Conservation (phyloP, 495 filamentous ascomycete species). For the Penicillium soppii region DNA sequence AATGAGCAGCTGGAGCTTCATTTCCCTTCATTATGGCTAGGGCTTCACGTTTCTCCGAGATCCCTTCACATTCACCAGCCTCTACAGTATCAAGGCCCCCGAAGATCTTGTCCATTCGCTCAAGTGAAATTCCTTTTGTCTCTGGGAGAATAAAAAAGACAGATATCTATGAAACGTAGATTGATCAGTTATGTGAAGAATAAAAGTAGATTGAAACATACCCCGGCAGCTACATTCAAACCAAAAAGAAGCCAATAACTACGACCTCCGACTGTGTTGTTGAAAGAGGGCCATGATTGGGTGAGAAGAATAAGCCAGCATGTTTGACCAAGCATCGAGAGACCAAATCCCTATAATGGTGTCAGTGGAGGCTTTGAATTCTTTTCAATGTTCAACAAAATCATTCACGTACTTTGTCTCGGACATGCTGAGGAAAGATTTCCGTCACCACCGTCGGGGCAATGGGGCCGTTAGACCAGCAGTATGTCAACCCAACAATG, state of each 20-base stretch:
- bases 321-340: slow-evolving; percentile 35
- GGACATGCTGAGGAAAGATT: slow-evolving; percentile 38
- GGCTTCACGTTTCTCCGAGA: slow-evolving; percentile 15
- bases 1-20: slow-evolving; percentile 5
- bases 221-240: slow-evolving; percentile 33
- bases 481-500: slow-evolving; percentile 37
- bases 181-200: not conserved
- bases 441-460: slow-evolving; percentile 31
- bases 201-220: slow-evolving; percentile 11
- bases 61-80: slow-evolving; percentile 26
- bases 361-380: too few relatives aligned
- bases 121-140: slow-evolving; percentile 24
- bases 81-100: slow-evolving; percentile 35
- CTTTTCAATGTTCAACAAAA: too few relatives aligned
- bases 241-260: slow-evolving; percentile 37
- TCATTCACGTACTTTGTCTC: slow-evolving; percentile 36
- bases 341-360: slow-evolving; percentile 21
- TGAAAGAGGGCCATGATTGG: slow-evolving; percentile 38
- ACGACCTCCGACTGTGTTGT: slow-evolving; percentile 27
- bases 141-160: slow-evolving; percentile 35
- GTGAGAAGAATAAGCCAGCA: slow-evolving; percentile 33
- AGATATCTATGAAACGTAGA: slow-evolving; percentile 21
- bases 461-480: slow-evolving; percentile 38
- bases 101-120: slow-evolving; percentile 40
- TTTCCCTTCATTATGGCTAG: slow-evolving; percentile 17